Percentiles rank a stretch among this genome's conserved stretches.
Conservation (phyloP, 495 filamentous ascomycete genomes). For the Cudoniella acicularis region DNA sequence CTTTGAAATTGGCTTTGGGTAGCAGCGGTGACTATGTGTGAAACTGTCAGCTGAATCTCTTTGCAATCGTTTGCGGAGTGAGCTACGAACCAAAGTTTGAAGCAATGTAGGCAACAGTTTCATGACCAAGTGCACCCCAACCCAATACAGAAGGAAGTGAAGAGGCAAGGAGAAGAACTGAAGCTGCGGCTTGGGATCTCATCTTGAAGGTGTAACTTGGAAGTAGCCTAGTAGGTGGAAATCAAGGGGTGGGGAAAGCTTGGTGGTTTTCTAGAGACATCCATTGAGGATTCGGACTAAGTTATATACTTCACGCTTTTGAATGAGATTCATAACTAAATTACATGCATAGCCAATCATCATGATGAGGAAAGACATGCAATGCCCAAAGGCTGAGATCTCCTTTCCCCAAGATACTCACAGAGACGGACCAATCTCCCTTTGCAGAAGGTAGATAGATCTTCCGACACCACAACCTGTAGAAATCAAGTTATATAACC, state of each 20-base stretch:
- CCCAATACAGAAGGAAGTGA: neutral
- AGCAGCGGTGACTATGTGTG: slow-evolving; percentile 32
- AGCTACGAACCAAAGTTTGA: slow-evolving; percentile 9
- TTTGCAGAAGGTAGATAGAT: neutral
- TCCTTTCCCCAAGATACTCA: neutral
- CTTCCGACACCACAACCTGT: neutral
- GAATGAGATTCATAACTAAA: neutral
- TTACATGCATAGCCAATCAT: neutral
- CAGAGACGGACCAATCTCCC: neutral
- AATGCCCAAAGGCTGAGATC: neutral
- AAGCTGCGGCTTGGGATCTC: neutral
- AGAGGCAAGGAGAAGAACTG: neutral
- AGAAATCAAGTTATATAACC: too few species aligned
- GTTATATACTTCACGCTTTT: neutral
- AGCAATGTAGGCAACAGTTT: slow-evolving; percentile 40
- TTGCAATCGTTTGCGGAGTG: neutral
- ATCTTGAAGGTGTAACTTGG: neutral
- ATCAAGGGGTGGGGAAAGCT: neutral
- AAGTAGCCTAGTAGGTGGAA: neutral
- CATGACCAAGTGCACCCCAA: slow-evolving; percentile 50
- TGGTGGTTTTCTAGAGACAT: neutral
- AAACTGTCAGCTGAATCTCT: neutral
- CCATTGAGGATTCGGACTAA: too few species aligned
- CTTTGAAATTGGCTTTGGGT: slow-evolving; percentile 38
- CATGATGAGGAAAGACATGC: neutral